Evolutionary conservation across 345 rosid species (phyloP).

Genomic region (Kandelia obovata): DNA sequence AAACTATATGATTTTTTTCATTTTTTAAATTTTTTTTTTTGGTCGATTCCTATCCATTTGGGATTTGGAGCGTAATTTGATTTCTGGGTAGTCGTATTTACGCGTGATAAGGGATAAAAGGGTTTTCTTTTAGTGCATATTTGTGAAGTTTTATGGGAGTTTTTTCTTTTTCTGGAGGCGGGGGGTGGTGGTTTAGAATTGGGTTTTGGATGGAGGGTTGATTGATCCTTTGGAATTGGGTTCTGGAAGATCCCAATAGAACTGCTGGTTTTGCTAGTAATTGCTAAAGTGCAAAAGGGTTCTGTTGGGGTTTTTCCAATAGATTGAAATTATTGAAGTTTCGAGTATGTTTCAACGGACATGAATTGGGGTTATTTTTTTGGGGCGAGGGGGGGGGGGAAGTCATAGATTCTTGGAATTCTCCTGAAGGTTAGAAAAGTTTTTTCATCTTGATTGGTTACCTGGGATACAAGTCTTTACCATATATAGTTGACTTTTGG

Average conservation of each 20-base stretch:
- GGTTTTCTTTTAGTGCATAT: conserved; percentile 9
- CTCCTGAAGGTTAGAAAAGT: conserved; percentile 1
- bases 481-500: neutral
- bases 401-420: conserved; percentile 6
- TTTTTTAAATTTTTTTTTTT: neutral
- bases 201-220: conserved; percentile 7
- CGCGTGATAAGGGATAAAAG: conserved; percentile 10
- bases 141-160: neutral
- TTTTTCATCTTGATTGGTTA: conserved; percentile 5
- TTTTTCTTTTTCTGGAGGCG: neutral
- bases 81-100: neutral
- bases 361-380: conserved; percentile 11
- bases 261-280: neutral
- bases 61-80: neutral
- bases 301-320: neutral
- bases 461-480: conserved; percentile 4
- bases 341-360: conserved; percentile 7
- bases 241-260: neutral
- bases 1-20: too few relatives aligned
- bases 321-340: neutral
- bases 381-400: conserved; percentile 15
- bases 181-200: conserved; percentile 10
- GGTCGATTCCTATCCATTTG: neutral
- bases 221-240: neutral
- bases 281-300: neutral